Percentiles rank a stretch among this genome's conserved stretches.
Evolutionary conservation across 129 eudicot species (phyloP).

Genomic region (Saussurea involucrata): DNA sequence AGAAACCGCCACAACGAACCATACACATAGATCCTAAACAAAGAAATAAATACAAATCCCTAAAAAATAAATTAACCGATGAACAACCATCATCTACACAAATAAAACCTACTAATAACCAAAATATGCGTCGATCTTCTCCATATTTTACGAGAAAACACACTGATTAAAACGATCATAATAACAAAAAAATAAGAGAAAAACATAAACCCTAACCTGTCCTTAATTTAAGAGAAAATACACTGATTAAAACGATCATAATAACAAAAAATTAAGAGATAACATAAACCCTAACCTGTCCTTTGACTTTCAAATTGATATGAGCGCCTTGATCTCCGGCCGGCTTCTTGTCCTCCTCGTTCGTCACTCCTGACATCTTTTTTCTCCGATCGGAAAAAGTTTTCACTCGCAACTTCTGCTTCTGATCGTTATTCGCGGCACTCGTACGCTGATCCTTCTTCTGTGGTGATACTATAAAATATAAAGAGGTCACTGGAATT

Average conservation of each 20-base stretch:
- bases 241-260: background rate
- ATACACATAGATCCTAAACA: background rate
- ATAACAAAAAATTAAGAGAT: background rate
- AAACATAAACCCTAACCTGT: conserved; percentile 5
- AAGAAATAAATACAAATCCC: background rate
- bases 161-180: background rate
- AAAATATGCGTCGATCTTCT: background rate
- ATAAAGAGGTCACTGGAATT: background rate
- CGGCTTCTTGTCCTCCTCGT: conserved; percentile 53
- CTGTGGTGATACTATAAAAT: background rate
- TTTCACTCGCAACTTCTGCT: conserved; percentile 14
- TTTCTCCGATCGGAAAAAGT: conserved; percentile 1
- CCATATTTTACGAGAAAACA: background rate
- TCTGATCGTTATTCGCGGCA: conserved; percentile 12
- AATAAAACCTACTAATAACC: background rate
- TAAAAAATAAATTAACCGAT: background rate
- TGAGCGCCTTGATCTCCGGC: conserved; percentile 45
- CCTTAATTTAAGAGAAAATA: background rate
- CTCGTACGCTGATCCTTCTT: conserved; percentile 27
- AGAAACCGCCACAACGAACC: background rate
- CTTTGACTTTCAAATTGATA: conserved; percentile 50
- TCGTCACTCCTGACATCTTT: conserved; percentile 34
- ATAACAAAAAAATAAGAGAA: background rate
- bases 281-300: conserved; percentile 32
- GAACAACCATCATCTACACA: background rate